Evolutionary conservation across 2,329 filamentous ascomycete species (phyloP).

Genomic region (Mollisia scopiformis): DNA sequence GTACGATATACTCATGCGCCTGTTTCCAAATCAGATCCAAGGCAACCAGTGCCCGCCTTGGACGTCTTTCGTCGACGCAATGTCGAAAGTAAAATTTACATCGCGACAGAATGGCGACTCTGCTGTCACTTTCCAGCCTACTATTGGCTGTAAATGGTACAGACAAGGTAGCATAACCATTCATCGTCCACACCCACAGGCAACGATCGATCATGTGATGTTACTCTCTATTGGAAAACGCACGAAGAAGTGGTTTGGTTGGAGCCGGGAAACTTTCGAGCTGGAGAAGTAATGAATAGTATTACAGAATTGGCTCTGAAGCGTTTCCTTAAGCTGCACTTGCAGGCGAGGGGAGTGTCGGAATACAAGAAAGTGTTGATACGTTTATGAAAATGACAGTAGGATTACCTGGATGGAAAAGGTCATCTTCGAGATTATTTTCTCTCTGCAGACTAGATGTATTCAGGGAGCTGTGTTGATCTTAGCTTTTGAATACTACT

Average conservation of each 20-base stretch:
- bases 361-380: too few relatives aligned
- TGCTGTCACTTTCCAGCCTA: background rate
- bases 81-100: background rate
- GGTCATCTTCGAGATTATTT: too few relatives aligned
- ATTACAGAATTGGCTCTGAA: background rate
- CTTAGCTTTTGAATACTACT: too few relatives aligned
- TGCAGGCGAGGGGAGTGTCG: background rate
- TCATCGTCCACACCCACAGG: background rate
- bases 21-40: background rate
- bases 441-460: too few relatives aligned
- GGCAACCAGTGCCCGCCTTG: background rate
- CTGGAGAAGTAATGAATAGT: background rate
- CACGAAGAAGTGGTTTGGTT: conserved; percentile 1
- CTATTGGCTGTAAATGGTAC: background rate
- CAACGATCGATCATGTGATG: conserved; percentile 1
- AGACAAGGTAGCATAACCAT: background rate
- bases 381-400: too few relatives aligned
- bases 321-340: background rate
- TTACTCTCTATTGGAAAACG: background rate
- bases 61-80: background rate
- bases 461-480: too few relatives aligned
- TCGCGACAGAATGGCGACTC: background rate
- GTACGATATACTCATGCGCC: background rate
- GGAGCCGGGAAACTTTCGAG: background rate
- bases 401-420: too few relatives aligned